These are phyloP conservation scores for Jimgerdemannia lactiflua DNA, from an alignment of 192 early-diverging fungal species.

Conservation along the genomic window DNA sequence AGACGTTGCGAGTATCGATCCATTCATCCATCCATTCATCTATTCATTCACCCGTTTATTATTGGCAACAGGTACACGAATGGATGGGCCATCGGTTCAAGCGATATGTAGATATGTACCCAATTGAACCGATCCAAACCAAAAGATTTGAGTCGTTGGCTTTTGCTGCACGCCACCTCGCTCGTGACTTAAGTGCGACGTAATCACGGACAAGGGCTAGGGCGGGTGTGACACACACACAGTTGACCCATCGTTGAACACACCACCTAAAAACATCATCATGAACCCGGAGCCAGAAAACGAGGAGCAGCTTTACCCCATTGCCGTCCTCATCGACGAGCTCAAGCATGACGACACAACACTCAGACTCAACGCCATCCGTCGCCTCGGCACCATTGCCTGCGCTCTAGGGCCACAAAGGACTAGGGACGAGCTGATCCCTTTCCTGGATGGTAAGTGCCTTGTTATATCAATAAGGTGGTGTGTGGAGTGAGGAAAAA, in stretches of 20 bases:
- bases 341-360: slow-evolving; percentile 90
- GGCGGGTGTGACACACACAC: too few relatives aligned
- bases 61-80: too few relatives aligned
- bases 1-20: too few relatives aligned
- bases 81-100: too few relatives aligned
- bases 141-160: too few relatives aligned
- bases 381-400: slow-evolving; percentile 80
- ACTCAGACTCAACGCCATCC: slow-evolving; percentile 80
- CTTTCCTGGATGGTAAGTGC: slow-evolving; percentile 89
- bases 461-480: not conserved
- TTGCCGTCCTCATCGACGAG: slow-evolving; percentile 91
- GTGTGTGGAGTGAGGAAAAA: not conserved
- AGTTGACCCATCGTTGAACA: slow-evolving; percentile 20
- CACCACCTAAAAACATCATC: slow-evolving; percentile 32
- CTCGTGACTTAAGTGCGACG: too few relatives aligned
- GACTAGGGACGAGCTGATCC: slow-evolving; percentile 93
- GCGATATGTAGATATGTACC: too few relatives aligned
- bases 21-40: too few relatives aligned
- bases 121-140: too few relatives aligned
- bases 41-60: too few relatives aligned
- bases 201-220: too few relatives aligned
- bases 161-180: too few relatives aligned
- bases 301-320: slow-evolving; percentile 53
- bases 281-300: slow-evolving; percentile 39
- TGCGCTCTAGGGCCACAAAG: slow-evolving; percentile 93